Base-by-base conservation (phyloP, 2,329 filamentous ascomycete species). In the Geosmithia putterillii region DNA sequence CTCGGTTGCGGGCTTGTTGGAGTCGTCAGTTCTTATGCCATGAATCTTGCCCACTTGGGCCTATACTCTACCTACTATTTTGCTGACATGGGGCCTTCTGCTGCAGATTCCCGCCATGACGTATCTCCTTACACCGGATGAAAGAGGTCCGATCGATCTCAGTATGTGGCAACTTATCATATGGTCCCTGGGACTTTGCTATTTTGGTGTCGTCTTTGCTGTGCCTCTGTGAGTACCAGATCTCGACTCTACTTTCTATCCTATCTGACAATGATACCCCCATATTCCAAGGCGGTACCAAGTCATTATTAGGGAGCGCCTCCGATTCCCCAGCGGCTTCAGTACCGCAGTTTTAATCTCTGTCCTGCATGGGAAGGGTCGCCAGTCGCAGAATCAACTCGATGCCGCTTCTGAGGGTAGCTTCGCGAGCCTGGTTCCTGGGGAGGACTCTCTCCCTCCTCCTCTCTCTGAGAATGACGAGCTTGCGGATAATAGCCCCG, bases 181-280 rank as follows among this genome's bases (percentile, higher is more conserved):
- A 7, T 98, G 92, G 92, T 85, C 87, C 21, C 61, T 98, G 43
- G 92, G 92, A 0, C 76, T 98, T 15, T 95, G 89, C 58, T 90
- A 96, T 56, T 98, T 98, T 57, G 92, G 92, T 0, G 92, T 96
- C 1, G 82, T 96, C 1, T 96, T 98, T 65, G 92, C 89, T 1
- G 90, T 98, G 14, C 92, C 92, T 1, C 58, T 96, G 70, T 73
- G 58, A 62, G 66, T 42, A 8, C 35, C 19, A 18, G n/a, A n/a
- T 10, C 17, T 35, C 9, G 25, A 14, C 34, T 17, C 7, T 10
- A 4, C 12, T 22, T 34, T 18, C 17, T 22, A 19, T 23, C 8
- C 25, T 36, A 19, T 20, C 12, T 35, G 20, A 40, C 38, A 22
- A 20, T 3, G 18, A 37, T n/a, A 12, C 18, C 35, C 35, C 35